Percentiles rank a stretch among this genome's conserved stretches.
phyloP scores from a whole-genome alignment of 768 basidiomycete species.

The Lentinula sp. region DNA sequence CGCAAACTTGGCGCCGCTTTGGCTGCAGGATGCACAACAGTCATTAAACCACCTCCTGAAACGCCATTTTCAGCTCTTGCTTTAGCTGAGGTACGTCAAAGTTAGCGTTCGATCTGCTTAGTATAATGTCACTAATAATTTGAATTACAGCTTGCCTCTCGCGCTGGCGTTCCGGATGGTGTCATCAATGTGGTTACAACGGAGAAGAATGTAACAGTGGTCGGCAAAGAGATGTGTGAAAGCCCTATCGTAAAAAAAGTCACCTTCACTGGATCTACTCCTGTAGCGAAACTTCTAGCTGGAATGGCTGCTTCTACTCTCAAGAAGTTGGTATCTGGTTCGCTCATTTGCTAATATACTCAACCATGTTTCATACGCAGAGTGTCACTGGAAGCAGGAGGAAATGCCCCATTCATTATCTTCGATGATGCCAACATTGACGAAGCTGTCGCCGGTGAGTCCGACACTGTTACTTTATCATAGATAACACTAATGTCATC shows the following conservation, averaged over 20 bases:
- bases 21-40: constrained; percentile 93
- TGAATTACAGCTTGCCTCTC: constrained; percentile 55
- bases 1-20: constrained; percentile 87
- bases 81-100: constrained; percentile 64
- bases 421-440: constrained; percentile 96
- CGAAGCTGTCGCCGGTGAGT: constrained; percentile 75
- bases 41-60: constrained; percentile 93
- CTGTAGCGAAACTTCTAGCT: constrained; percentile 72
- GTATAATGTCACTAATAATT: not conserved
- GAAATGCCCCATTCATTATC: constrained; percentile 94
- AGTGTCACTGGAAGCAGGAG: constrained; percentile 82
- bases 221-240: constrained; percentile 93
- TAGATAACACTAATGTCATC: not conserved
- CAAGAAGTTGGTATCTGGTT: constrained; percentile 57
- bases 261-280: constrained; percentile 85
- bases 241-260: constrained; percentile 83
- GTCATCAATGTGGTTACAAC: constrained; percentile 95
- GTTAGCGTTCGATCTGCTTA: not conserved
- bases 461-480: not conserved
- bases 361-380: constrained; percentile 17
- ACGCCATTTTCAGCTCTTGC: constrained; percentile 93
- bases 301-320: constrained; percentile 68
- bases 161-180: constrained; percentile 92
- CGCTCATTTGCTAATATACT: not conserved
- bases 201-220: constrained; percentile 74